These are phyloP conservation scores for Naganishia antarctica DNA, from an alignment of 768 basidiomycete genomes.

Conservation along the genomic window DNA sequence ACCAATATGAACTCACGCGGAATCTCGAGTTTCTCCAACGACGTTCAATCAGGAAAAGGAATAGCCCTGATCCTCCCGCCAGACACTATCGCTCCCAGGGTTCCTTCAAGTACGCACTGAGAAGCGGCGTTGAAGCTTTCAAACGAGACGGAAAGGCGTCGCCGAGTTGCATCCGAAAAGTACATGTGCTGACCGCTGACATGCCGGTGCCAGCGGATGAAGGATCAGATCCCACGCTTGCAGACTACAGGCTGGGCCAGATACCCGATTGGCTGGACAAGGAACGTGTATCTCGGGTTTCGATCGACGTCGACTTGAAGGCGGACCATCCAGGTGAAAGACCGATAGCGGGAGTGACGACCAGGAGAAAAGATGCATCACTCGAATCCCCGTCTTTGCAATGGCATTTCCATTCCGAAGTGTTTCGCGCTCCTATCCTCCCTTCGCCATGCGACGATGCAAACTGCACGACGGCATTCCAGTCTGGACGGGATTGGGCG, in stretches of 20 bases:
- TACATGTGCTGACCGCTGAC: conserved; percentile 43
- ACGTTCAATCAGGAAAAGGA: neutral
- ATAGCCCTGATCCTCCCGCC: conserved; percentile 22
- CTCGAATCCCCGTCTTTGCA: conserved; percentile 16
- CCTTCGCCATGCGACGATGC: neutral
- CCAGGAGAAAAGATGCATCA: neutral
- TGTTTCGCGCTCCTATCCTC: conserved; percentile 30
- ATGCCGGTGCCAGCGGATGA: conserved; percentile 24
- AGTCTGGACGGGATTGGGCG: conserved; percentile 36
- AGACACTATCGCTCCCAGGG: conserved; percentile 43
- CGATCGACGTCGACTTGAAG: neutral
- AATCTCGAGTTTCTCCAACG: neutral
- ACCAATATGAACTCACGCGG: conserved; percentile 12
- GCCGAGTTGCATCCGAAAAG: conserved; percentile 28
- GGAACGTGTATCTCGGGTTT: conserved; percentile 7
- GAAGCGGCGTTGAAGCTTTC: conserved; percentile 31
- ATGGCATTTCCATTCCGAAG: conserved; percentile 46
- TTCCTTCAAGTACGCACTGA: conserved; percentile 39
- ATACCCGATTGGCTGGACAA: conserved; percentile 43
- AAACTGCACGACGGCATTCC: neutral
- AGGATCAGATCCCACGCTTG: neutral
- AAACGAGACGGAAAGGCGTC: too few relatives aligned
- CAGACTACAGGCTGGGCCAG: conserved; percentile 36
- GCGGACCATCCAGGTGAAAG: too few relatives aligned
- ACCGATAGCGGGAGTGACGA: neutral